Conservation (phyloP, 1,284 basidiomycete species). For the Melampsora allii-populina region DNA sequence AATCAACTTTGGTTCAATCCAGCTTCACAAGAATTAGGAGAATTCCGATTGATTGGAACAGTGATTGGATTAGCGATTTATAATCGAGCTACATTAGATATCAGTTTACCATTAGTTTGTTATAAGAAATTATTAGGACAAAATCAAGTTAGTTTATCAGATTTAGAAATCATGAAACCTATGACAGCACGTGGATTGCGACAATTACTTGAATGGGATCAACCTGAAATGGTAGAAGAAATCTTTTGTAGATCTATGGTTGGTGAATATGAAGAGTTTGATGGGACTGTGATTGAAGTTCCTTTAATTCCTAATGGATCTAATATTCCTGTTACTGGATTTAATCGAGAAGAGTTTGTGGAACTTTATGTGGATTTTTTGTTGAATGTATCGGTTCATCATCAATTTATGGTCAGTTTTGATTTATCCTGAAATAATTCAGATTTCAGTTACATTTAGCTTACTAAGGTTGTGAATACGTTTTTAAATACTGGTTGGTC, state of each 20-base stretch:
- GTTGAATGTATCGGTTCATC: slow-evolving; percentile 14
- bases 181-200: slow-evolving; percentile 46
- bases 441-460: slow-evolving; percentile 38
- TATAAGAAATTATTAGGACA: slow-evolving; percentile 48
- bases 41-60: slow-evolving; percentile 49
- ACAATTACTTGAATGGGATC: slow-evolving; percentile 45
- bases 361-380: slow-evolving; percentile 22
- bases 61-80: slow-evolving; percentile 48
- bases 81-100: slow-evolving; percentile 48
- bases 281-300: slow-evolving; percentile 46
- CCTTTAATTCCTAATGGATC: slow-evolving; percentile 47
- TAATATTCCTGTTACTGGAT: slow-evolving; percentile 45
- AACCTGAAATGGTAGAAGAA: slow-evolving; percentile 46
- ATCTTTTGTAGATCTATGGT: slow-evolving; percentile 47
- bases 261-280: slow-evolving; percentile 47
- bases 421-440: not conserved
- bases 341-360: slow-evolving; percentile 46
- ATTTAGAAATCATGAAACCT: slow-evolving; percentile 47
- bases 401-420: slow-evolving; percentile 16
- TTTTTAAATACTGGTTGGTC: slow-evolving; percentile 44
- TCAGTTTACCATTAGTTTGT: slow-evolving; percentile 47
- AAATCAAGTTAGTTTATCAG: slow-evolving; percentile 43
- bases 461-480: slow-evolving; percentile 29
- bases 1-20: slow-evolving; percentile 50
- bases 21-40: slow-evolving; percentile 46